Base-by-base conservation (phyloP, 2,329 filamentous ascomycete species). In the Tolypocladium nubicola region DNA sequence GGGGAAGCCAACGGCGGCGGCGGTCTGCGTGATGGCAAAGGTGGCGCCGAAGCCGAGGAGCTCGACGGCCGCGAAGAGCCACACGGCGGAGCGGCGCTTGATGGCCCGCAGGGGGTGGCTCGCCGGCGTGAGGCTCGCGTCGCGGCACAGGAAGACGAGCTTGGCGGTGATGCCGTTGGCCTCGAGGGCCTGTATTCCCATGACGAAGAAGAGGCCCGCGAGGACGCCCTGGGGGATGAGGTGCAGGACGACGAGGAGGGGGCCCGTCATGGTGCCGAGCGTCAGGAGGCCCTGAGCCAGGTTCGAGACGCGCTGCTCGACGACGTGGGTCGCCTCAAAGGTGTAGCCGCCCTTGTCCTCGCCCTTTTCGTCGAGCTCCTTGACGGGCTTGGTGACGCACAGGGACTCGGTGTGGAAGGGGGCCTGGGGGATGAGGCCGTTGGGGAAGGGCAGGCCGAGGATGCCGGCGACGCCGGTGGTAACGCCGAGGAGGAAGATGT, bases 21-120 rank as follows among this genome's bases (percentile, higher is more conserved):
- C 86, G 0, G 89, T 92, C 73, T 93, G 86, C 0, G 89, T 91
- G 65, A 92, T 89, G 59, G 89, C 88, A 68, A 93, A 91, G 0
- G 89, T 93, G 26, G 85, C 88, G 3, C 79, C 88, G 64, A 92
- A 91, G 0, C 83, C 87, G 49, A 86, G 30, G 4, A 92, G 72
- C 70, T 91, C 85, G 39, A 90, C 71, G 9, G 71, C 73, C 7
- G 90, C 85, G 65, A 92, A 93, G 4, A 73, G 71, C 87, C 87
- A 91, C 60, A 91, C 75, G n/a, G 85, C 82, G 16, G 66, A 64
- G 41, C 83, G 80, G n/a, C 86, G 80, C n/a, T 74, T 72, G 37
- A 89, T 73, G n/a, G 75, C 71, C 53, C 76, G 76, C 1, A 92
- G 76, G 0, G 87, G 86, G 61, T 87, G 80, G 1, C 73, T 73